Evolutionary conservation across 768 basidiomycete species (phyloP).

Genomic region (Kwoniella pini): DNA sequence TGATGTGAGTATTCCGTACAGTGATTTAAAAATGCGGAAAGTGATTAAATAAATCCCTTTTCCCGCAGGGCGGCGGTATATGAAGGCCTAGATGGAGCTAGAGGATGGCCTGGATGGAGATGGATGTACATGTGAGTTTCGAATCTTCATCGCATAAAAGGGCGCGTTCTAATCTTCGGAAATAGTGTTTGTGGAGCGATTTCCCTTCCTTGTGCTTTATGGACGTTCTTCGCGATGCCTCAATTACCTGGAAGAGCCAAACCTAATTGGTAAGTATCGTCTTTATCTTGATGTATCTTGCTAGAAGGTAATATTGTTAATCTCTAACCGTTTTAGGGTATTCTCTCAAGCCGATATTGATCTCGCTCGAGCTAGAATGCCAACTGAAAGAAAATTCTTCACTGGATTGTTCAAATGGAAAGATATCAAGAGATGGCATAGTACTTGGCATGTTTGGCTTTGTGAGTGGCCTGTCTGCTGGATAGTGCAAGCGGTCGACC

Average conservation of each 20-base stretch:
- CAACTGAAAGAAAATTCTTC: slow-evolving; percentile 31
- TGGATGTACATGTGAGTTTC: slow-evolving; percentile 35
- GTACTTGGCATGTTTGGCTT: slow-evolving; percentile 40
- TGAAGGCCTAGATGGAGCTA: slow-evolving; percentile 25
- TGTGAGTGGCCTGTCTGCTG: slow-evolving; percentile 29
- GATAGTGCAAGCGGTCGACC: too few relatives aligned
- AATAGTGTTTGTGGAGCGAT: slow-evolving; percentile 33
- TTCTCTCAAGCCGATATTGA: slow-evolving; percentile 38
- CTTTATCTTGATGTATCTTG: too few relatives aligned
- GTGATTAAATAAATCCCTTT: too few relatives aligned
- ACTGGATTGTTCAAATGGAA: slow-evolving; percentile 45
- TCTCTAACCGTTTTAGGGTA: slow-evolving; percentile 23
- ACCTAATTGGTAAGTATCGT: slow-evolving; percentile 38
- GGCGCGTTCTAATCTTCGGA: not conserved
- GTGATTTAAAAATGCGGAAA: too few relatives aligned
- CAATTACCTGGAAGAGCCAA: slow-evolving; percentile 35
- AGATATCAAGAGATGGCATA: slow-evolving; percentile 40
- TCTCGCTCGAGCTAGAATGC: slow-evolving; percentile 31
- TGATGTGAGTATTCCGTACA: slow-evolving; percentile 22
- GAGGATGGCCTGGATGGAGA: slow-evolving; percentile 34
- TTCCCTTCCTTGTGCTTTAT: slow-evolving; percentile 36
- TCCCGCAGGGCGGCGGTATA: slow-evolving; percentile 34
- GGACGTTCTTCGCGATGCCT: slow-evolving; percentile 42
- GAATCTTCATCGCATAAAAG: not conserved
- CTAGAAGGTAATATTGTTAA: not conserved